phyloP scores from a whole-genome alignment of 192 early-diverging fungal genomes.

The Podila horticola region DNA sequence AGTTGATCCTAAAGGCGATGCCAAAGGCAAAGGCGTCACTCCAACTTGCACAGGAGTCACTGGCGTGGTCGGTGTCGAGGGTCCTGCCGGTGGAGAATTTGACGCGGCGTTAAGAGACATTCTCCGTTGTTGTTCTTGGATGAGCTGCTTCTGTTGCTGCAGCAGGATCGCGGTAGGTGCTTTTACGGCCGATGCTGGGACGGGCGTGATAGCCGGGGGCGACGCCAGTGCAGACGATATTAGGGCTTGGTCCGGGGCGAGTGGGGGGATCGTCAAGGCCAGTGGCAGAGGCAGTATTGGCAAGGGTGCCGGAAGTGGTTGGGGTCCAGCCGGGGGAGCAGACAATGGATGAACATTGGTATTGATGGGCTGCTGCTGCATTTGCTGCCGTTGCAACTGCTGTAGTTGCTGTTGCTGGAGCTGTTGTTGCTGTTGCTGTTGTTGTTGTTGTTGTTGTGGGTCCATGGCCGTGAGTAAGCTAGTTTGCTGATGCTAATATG shows the following conservation, averaged over 20 bases:
- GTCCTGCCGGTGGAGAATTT: neutral
- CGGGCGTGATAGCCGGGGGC: neutral
- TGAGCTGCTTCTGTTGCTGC: constrained; percentile 13
- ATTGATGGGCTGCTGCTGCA: neutral
- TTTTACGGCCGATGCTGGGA: neutral
- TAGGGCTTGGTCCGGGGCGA: neutral
- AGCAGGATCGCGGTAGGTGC: constrained; percentile 17
- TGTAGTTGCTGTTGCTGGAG: neutral
- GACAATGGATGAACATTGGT: neutral
- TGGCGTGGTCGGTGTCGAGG: neutral
- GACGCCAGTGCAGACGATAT: neutral
- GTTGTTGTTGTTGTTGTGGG: constrained; percentile 16
- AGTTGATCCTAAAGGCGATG: constrained; percentile 18
- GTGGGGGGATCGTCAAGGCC: neutral
- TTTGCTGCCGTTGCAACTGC: constrained; percentile 8
- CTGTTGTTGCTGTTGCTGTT: neutral
- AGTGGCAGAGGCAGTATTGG: neutral
- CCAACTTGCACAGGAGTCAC: neutral
- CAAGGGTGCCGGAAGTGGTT: neutral
- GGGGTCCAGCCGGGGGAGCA: neutral
- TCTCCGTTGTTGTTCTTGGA: neutral
- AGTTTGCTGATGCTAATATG: constrained; percentile 5
- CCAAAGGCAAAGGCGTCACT: constrained; percentile 2
- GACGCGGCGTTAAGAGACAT: constrained; percentile 1
- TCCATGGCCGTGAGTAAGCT: neutral